Conservation (phyloP, 345 rosid genomes). For the Bruguiera parviflora region DNA sequence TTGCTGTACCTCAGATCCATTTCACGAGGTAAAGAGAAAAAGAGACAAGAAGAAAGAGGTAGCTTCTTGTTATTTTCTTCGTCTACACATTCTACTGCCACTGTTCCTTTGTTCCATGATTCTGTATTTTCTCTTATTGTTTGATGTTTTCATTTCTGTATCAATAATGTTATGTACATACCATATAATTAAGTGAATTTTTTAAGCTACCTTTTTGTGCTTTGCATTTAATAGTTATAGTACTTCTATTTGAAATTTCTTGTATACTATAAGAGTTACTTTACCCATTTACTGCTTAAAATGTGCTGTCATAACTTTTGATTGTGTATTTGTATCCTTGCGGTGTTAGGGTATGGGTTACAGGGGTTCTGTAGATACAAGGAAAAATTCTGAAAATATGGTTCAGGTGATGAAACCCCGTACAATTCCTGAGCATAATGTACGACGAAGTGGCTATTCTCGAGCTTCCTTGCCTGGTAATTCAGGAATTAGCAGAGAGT, state of each 20-base stretch:
- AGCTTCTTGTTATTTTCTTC: constrained; percentile 5
- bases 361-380: constrained; percentile 37
- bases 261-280: neutral
- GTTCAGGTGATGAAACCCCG: constrained; percentile 28
- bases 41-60: constrained; percentile 86
- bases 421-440: constrained; percentile 37
- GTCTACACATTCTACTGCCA: too few relatives aligned
- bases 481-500: constrained; percentile 44
- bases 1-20: constrained; percentile 55
- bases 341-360: constrained; percentile 41
- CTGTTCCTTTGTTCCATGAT: too few relatives aligned
- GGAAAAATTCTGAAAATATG: constrained; percentile 37
- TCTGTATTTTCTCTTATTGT: too few relatives aligned
- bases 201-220: too few relatives aligned
- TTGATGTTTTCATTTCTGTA: too few relatives aligned
- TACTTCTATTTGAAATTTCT: constrained; percentile 3
- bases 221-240: neutral
- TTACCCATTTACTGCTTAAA: neutral
- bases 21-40: constrained; percentile 73
- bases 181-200: too few relatives aligned
- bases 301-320: constrained; percentile 18
- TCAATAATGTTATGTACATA: too few relatives aligned
- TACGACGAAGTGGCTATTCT: constrained; percentile 45
- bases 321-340: constrained; percentile 20
- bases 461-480: constrained; percentile 39